Percentiles rank a stretch among this genome's conserved stretches.
These are phyloP conservation scores for Colletotrichum tanaceti DNA, from an alignment of 2,329 filamentous ascomycete genomes.

Conservation along the genomic window DNA sequence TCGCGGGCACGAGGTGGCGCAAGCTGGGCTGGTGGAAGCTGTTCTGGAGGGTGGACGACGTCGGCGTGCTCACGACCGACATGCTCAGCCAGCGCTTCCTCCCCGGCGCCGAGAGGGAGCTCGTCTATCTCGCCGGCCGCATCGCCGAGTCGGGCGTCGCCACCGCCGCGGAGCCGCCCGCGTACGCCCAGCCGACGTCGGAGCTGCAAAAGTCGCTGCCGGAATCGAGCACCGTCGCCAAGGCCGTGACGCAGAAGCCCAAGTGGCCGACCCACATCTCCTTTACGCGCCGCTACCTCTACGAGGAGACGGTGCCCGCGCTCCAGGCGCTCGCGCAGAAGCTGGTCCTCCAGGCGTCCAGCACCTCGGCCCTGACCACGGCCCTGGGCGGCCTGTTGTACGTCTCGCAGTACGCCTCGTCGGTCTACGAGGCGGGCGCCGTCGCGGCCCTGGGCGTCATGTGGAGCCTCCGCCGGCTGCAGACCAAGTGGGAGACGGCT, in stretches of 20 bases:
- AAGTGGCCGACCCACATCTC: slow-evolving; percentile 83
- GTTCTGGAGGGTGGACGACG: slow-evolving; percentile 94
- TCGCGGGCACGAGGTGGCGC: slow-evolving; percentile 80
- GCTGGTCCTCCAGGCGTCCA: slow-evolving; percentile 79
- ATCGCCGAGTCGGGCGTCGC: slow-evolving; percentile 65
- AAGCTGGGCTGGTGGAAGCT: slow-evolving; percentile 93
- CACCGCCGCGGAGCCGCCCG: slow-evolving; percentile 35
- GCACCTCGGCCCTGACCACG: slow-evolving; percentile 73
- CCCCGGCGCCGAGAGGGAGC: slow-evolving; percentile 78
- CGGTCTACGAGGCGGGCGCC: slow-evolving; percentile 70
- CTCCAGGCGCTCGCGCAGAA: slow-evolving; percentile 79
- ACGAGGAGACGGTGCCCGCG: slow-evolving; percentile 74
- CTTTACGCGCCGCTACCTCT: slow-evolving; percentile 73
- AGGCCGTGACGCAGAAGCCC: slow-evolving; percentile 37
- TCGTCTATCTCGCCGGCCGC: slow-evolving; percentile 85
- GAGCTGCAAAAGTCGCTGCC: slow-evolving; percentile 36
- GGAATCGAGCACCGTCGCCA: slow-evolving; percentile 16
- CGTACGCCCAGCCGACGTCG: slow-evolving; percentile 52
- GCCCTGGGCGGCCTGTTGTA: slow-evolving; percentile 68
- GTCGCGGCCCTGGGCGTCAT: slow-evolving; percentile 71
- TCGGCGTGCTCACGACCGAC: slow-evolving; percentile 83
- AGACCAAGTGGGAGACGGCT: slow-evolving; percentile 71
- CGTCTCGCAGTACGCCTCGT: slow-evolving; percentile 63
- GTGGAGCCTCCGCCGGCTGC: slow-evolving; percentile 69
- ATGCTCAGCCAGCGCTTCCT: slow-evolving; percentile 84